Base-by-base conservation (phyloP, 2,329 filamentous ascomycete genomes). In the Alternaria metachromatica region DNA sequence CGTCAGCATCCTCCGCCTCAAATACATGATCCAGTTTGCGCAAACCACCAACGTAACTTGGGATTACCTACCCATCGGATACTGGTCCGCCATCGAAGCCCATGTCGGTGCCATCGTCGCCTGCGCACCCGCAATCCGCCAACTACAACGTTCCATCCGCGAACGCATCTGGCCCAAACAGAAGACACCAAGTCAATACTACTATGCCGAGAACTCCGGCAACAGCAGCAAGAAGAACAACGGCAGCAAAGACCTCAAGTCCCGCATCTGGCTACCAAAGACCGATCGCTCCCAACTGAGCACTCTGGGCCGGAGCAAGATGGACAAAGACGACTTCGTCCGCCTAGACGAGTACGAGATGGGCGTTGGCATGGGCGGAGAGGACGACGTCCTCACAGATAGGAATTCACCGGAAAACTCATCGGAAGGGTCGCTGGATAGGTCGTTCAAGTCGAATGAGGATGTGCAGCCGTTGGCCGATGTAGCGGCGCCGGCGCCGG, bases 1-100 rank as follows among this genome's bases (percentile, higher is more conserved):
- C n/a, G 75, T 84, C 63, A 83, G 81, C 59, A 78, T 81, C 25
- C 69, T 84, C 26, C 80, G 82, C 9, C 69, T 84, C 4, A 77
- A 80, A 23, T 81, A 78, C 20, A 73, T 84, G 49, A 78, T 84
- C 41, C 71, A 79, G 21, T 84, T 84, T 64, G 79, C 80, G 11
- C 78, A 76, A 25, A 80, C 81, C 2, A 58, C 76, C 0, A 84
- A 84, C 63, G 62, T 80, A 2, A 78, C 75, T 2, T 81, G 80
- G 74, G 74, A 76, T 55, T 76, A 76, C n/a, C 62, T 69, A 1
- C 65, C 72, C 5, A 63, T 74, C 8, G 70, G 71, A n/a, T 74
- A 76, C 60, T 77, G 72, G 72, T 73, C 69, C 3, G 65, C 66
- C 2, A 54, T 76, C 10, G 75, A 78, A 68, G 59, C 71, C 11